Evolutionary conservation across 371 early-diverging fungal genomes (phyloP).

Genomic region (Chytridiales sp.): DNA sequence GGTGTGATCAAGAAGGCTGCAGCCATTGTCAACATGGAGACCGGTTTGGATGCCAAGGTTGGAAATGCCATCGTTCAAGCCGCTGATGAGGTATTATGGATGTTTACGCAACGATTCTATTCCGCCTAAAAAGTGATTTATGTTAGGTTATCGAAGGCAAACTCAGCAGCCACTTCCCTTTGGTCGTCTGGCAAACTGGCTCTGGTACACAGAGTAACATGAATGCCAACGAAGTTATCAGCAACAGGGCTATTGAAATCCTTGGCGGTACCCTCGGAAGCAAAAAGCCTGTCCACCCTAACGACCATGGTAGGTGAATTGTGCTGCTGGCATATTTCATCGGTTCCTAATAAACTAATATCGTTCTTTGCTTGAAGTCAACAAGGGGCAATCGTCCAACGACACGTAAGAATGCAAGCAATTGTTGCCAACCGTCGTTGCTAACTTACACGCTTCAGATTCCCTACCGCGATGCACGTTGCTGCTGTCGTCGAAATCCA

Average conservation of each 20-base stretch:
- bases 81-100: conserved; percentile 43
- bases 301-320: conserved; percentile 65
- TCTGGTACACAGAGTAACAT: conserved; percentile 95
- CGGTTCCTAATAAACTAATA: background rate
- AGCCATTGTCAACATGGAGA: conserved; percentile 86
- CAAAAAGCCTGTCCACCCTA: conserved; percentile 91
- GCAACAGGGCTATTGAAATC: conserved; percentile 93
- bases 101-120: no score
- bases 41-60: conserved; percentile 63
- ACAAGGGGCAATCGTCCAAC: conserved; percentile 92
- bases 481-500: conserved; percentile 80
- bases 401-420: conserved; percentile 64
- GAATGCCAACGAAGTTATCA: conserved; percentile 80
- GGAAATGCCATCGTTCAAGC: conserved; percentile 86
- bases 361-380: conserved; percentile 52
- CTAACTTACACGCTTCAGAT: conserved; percentile 29
- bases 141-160: conserved; percentile 79
- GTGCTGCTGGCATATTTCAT: background rate
- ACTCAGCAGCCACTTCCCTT: conserved; percentile 84
- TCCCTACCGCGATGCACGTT: conserved; percentile 96
- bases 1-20: conserved; percentile 92
- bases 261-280: conserved; percentile 78
- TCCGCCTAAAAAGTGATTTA: no score
- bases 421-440: background rate
- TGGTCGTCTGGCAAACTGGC: conserved; percentile 97